A percentile compares a stretch with the other conserved stretches of the same genome.
Conservation (phyloP, 148 eudicot species). For the Amaranthus palmeri region DNA sequence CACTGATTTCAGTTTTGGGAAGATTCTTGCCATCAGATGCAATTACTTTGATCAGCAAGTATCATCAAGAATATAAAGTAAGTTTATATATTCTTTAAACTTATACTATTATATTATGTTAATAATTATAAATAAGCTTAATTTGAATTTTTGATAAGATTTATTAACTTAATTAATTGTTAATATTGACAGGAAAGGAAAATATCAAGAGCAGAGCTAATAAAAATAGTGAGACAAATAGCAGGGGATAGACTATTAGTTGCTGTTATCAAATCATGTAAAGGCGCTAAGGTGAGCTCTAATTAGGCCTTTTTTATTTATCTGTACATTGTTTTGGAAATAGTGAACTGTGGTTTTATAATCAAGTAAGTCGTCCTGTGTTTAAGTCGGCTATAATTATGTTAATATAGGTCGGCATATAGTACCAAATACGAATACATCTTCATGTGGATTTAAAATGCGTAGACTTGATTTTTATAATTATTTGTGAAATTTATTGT, state of each 20-base stretch:
- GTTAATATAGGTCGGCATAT: too few relatives aligned
- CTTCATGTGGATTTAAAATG: too few relatives aligned
- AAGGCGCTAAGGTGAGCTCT: constrained; percentile 16
- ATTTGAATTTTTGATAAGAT: background rate
- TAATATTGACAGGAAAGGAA: constrained; percentile 26
- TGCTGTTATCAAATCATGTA: constrained; percentile 34
- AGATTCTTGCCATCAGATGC: constrained; percentile 25
- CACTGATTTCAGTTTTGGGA: constrained; percentile 27
- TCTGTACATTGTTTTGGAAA: too few relatives aligned
- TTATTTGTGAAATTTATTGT: too few relatives aligned
- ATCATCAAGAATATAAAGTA: constrained; percentile 42
- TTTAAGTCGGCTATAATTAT: too few relatives aligned
- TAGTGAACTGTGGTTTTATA: too few relatives aligned
- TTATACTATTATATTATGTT: background rate
- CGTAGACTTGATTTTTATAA: too few relatives aligned
- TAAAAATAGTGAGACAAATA: constrained; percentile 32
- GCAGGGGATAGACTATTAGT: constrained; percentile 43
- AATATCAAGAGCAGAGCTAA: constrained; percentile 31
- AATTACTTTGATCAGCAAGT: constrained; percentile 32
- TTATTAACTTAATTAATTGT: background rate
- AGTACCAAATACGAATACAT: too few relatives aligned
- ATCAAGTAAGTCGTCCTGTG: too few relatives aligned
- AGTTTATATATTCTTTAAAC: background rate
- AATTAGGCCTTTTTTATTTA: too few relatives aligned
- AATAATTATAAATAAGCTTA: background rate